phyloP scores from a whole-genome alignment of 208 protist species.

The Vickermania spadyakhi region DNA sequence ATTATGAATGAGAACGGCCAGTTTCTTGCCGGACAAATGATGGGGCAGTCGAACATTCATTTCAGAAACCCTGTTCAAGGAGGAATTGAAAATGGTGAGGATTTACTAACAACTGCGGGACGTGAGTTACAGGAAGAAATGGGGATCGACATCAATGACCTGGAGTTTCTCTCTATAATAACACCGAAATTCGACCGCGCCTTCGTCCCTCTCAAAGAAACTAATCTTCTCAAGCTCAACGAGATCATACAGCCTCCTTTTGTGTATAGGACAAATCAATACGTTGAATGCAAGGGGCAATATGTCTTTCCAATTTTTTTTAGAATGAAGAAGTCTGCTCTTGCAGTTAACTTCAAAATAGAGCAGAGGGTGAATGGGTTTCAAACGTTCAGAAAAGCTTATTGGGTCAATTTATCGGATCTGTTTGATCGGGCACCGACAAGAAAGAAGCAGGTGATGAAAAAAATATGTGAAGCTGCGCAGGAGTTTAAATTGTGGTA shows the following conservation, averaged over 20 bases:
- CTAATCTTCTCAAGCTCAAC: not conserved
- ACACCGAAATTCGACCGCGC: not conserved
- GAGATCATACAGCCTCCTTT: not conserved
- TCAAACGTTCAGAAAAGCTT: not conserved
- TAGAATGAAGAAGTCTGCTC: not conserved
- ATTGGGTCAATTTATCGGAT: not conserved
- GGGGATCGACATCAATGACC: not conserved
- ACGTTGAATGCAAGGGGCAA: not conserved
- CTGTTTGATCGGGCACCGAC: not conserved
- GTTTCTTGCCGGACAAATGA: constrained; percentile 2
- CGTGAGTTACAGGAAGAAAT: constrained; percentile 8
- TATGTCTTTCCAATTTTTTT: not conserved
- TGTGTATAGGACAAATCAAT: not conserved
- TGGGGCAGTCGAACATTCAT: not conserved
- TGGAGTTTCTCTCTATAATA: constrained; percentile 2
- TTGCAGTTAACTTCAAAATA: not conserved
- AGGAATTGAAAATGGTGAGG: constrained; percentile 6
- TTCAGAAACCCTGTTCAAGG: constrained; percentile 7
- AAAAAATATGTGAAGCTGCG: not conserved
- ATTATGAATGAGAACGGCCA: constrained; percentile 8
- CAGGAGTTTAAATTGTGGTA: not conserved
- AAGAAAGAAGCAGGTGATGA: not conserved
- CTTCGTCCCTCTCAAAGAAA: not conserved
- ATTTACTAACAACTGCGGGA: not conserved
- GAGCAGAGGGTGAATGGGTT: not conserved